phyloP scores from a whole-genome alignment of 2,329 filamentous ascomycete species.

The Eurotiales sp. region DNA sequence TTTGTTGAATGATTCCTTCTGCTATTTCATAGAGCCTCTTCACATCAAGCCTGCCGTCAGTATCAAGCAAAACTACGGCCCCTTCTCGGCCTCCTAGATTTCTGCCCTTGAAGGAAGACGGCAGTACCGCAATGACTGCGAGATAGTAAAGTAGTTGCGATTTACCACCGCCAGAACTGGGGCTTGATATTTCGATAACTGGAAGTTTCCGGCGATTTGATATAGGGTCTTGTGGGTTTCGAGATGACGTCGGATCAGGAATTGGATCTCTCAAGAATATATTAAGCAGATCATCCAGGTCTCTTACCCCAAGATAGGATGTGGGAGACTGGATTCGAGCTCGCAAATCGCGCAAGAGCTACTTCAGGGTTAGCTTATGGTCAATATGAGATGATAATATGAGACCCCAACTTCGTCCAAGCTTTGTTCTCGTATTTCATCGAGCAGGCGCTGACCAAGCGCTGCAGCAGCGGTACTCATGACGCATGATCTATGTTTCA shows the following conservation, averaged over 20 bases:
- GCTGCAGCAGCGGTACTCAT: constrained; percentile 23
- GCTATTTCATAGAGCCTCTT: constrained; percentile 39
- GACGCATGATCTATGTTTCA: constrained; percentile 1
- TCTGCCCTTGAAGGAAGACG: constrained; percentile 29
- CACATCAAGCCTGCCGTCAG: constrained; percentile 53
- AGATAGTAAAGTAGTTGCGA: constrained; percentile 58
- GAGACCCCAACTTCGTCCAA: constrained; percentile 47
- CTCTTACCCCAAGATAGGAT: constrained; percentile 39
- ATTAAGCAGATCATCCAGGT: constrained; percentile 45
- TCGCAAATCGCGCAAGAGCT: constrained; percentile 30
- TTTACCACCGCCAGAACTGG: constrained; percentile 52
- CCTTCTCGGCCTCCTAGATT: constrained; percentile 44
- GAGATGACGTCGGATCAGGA: neutral
- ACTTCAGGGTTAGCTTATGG: neutral
- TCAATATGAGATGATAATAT: neutral
- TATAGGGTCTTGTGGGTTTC: too few relatives aligned
- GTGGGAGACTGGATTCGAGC: constrained; percentile 22
- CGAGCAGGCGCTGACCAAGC: constrained; percentile 53
- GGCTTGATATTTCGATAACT: constrained; percentile 54
- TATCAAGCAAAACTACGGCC: constrained; percentile 55
- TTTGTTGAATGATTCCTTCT: constrained; percentile 23
- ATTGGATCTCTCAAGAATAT: constrained; percentile 26
- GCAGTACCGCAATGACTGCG: constrained; percentile 50
- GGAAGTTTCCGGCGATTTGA: constrained; percentile 23
- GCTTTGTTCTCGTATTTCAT: constrained; percentile 47